These are phyloP conservation scores for Cadophora sp. DNA, from an alignment of 2,329 filamentous ascomycete genomes.

Conservation along the genomic window DNA sequence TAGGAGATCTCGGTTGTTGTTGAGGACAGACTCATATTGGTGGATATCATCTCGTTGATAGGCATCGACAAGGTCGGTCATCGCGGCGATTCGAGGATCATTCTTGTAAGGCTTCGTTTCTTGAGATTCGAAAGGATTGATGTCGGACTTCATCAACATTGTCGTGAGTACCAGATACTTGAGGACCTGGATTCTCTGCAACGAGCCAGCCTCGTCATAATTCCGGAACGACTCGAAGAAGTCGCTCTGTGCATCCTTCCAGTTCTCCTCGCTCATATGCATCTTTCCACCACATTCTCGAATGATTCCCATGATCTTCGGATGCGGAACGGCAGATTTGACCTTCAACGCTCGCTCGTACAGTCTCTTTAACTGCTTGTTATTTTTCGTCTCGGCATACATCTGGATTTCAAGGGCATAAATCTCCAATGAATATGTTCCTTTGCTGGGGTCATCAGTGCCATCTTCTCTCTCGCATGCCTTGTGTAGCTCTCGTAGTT, in stretches of 20 bases:
- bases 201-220: constrained; percentile 96
- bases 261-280: constrained; percentile 99
- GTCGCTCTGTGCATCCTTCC: constrained; percentile 95
- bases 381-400: constrained; percentile 96
- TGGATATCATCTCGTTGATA: constrained; percentile 97
- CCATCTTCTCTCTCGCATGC: constrained; percentile 90
- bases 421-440: constrained; percentile 93
- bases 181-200: constrained; percentile 95
- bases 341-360: constrained; percentile 93
- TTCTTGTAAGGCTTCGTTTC: constrained; percentile 98
- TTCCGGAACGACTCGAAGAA: constrained; percentile 99
- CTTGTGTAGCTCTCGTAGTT: constrained; percentile 86
- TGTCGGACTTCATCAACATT: constrained; percentile 98
- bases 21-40: constrained; percentile 85
- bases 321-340: constrained; percentile 95
- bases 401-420: constrained; percentile 99
- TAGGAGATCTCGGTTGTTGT: constrained; percentile 86
- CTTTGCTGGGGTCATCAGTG: constrained; percentile 89
- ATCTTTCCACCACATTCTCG: constrained; percentile 99
- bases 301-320: constrained; percentile 99
- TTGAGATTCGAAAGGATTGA: constrained; percentile 98
- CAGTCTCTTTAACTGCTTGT: constrained; percentile 91
- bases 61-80: constrained; percentile 96
- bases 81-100: constrained; percentile 91
- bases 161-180: constrained; percentile 97